Conservation (phyloP, 169 alveolate species). For the Hepatocystis sp. region DNA sequence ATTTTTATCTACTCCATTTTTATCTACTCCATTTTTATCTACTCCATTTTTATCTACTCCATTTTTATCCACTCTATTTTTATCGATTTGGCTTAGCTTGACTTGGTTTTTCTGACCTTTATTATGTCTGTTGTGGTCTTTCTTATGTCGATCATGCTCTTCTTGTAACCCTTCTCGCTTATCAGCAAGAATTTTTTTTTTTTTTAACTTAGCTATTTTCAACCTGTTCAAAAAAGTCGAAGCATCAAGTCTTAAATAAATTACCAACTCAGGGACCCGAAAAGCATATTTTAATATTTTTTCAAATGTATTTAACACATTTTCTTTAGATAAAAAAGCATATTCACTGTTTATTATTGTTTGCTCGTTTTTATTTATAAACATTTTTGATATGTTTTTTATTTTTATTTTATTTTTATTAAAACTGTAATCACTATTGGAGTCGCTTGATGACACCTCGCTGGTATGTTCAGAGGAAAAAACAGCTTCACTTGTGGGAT, state of each 20-base stretch:
- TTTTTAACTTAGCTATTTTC: background rate
- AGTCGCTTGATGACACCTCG: background rate
- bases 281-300: slow-evolving; percentile 47
- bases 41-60: too few relatives aligned
- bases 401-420: background rate
- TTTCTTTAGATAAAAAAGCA: slow-evolving; percentile 11
- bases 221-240: slow-evolving; percentile 6
- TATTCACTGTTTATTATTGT: slow-evolving; percentile 31
- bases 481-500: too few relatives aligned
- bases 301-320: slow-evolving; percentile 22
- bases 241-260: slow-evolving; percentile 7
- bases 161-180: too few relatives aligned
- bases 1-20: too few relatives aligned
- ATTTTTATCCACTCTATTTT: too few relatives aligned
- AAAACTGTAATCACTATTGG: background rate
- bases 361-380: slow-evolving; percentile 28
- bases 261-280: slow-evolving; percentile 48
- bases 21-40: too few relatives aligned
- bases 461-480: too few relatives aligned
- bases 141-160: too few relatives aligned
- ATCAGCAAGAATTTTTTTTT: too few relatives aligned
- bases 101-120: too few relatives aligned
- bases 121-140: too few relatives aligned
- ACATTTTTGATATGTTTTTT: slow-evolving; percentile 1
- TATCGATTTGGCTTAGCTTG: too few relatives aligned